phyloP scores from a whole-genome alignment of 2,329 filamentous ascomycete genomes.

The Pseudogymnoascus sp. region DNA sequence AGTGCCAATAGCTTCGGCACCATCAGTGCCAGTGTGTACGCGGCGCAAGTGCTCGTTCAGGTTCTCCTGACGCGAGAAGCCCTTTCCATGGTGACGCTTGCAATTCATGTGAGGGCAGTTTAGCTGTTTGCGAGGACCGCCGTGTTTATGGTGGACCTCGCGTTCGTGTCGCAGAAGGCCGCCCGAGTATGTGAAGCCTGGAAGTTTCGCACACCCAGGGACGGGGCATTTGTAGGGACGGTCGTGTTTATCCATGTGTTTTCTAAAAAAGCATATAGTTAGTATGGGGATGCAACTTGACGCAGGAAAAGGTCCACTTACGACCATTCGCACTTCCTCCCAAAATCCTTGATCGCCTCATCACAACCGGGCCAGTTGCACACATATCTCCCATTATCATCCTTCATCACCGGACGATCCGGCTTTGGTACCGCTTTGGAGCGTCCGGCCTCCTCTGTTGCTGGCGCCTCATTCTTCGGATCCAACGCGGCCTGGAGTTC shows the following conservation, averaged over 20 bases:
- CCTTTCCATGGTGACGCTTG: constrained; percentile 80
- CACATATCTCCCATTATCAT: constrained; percentile 64
- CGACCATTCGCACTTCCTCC: constrained; percentile 90
- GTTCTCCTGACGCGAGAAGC: constrained; percentile 90
- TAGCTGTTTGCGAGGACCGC: constrained; percentile 77
- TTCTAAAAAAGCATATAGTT: constrained; percentile 42
- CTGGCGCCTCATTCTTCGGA: constrained; percentile 23
- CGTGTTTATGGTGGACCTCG: constrained; percentile 86
- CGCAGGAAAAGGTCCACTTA: constrained; percentile 44
- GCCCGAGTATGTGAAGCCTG: constrained; percentile 91
- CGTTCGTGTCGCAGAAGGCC: constrained; percentile 83
- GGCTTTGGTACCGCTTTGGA: constrained; percentile 51
- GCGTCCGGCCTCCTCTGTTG: constrained; percentile 24
- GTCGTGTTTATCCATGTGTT: constrained; percentile 98
- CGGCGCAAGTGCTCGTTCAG: constrained; percentile 86
- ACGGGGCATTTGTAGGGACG: constrained; percentile 80
- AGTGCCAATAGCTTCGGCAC: constrained; percentile 28
- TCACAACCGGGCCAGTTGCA: constrained; percentile 66
- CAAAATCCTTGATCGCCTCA: constrained; percentile 57
- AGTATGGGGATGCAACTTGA: not conserved
- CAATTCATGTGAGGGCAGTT: constrained; percentile 82
- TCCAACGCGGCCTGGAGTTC: constrained; percentile 17
- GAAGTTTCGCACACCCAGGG: constrained; percentile 80
- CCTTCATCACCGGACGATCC: constrained; percentile 50
- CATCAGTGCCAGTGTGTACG: constrained; percentile 59